Percentiles rank a stretch among this genome's conserved stretches.
phyloP scores from a whole-genome alignment of 2,329 filamentous ascomycete species.

The Sarocladium strictum region DNA sequence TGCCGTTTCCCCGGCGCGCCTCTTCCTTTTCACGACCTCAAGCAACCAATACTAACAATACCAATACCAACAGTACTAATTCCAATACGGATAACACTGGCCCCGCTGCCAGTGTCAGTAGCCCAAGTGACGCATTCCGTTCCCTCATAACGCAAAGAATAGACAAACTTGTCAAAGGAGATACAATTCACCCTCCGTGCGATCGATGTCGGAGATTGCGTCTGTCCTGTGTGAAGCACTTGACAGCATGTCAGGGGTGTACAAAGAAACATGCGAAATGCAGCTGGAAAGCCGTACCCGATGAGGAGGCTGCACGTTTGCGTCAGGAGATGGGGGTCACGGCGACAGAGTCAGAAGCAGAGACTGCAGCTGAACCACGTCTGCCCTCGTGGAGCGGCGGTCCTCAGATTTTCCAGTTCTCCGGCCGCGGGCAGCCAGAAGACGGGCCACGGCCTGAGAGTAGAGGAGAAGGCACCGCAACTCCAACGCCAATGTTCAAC shows the following conservation, averaged over 20 bases:
- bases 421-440: not conserved
- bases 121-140: constrained; percentile 27
- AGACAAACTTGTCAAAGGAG: constrained; percentile 68
- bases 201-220: constrained; percentile 75
- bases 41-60: not conserved
- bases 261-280: constrained; percentile 89
- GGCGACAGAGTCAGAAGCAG: not conserved
- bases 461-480: not conserved
- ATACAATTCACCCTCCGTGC: constrained; percentile 73
- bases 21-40: not conserved
- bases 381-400: not conserved
- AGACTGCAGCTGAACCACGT: not conserved
- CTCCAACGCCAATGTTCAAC: not conserved
- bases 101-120: not conserved
- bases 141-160: constrained; percentile 67
- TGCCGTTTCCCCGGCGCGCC: constrained; percentile 12
- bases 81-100: not conserved
- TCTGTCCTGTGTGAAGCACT: constrained; percentile 77
- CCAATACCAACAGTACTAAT: not conserved
- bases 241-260: constrained; percentile 81
- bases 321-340: constrained; percentile 21
- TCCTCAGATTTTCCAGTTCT: not conserved
- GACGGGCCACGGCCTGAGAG: not conserved
- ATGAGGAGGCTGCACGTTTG: constrained; percentile 52
- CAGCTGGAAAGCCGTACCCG: constrained; percentile 74